These are phyloP conservation scores for Ensete glaucum DNA, from an alignment of 176 grass and related monocot genomes.

Conservation along the genomic window DNA sequence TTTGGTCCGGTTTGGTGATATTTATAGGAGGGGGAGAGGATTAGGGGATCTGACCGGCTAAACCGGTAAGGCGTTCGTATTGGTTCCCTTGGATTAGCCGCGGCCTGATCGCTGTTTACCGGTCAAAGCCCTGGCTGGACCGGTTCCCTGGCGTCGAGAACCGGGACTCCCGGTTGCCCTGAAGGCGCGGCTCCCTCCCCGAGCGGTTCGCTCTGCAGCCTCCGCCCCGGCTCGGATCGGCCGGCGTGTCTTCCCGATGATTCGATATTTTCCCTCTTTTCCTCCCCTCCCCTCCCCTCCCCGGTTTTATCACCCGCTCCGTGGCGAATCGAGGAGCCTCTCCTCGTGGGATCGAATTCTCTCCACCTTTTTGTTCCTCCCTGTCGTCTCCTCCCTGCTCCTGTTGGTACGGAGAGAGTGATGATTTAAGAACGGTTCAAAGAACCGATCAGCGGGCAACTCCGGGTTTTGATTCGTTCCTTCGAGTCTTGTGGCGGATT, in stretches of 20 bases:
- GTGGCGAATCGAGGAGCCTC: neutral
- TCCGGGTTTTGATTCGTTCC: neutral
- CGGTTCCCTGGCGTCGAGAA: neutral
- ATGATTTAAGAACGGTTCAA: neutral
- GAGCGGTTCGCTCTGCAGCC: neutral
- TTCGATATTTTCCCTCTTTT: neutral
- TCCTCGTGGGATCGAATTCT: neutral
- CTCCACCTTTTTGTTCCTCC: neutral
- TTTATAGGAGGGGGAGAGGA: neutral
- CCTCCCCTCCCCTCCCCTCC: too few species aligned
- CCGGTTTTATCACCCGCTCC: neutral
- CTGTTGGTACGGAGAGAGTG: neutral
- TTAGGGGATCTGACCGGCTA: neutral
- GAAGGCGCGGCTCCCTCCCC: neutral
- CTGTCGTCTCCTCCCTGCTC: neutral
- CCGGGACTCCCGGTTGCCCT: constrained; percentile 10
- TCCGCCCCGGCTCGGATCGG: constrained; percentile 20
- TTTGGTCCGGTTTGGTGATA: constrained; percentile 6
- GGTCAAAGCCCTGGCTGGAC: neutral
- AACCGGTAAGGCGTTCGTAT: neutral
- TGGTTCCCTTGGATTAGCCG: neutral
- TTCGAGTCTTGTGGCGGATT: neutral
- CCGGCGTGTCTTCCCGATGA: constrained; percentile 4
- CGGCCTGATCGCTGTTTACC: neutral
- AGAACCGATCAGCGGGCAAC: neutral